phyloP scores from a whole-genome alignment of 306 rosid species.

The Vigna nakashimae region DNA sequence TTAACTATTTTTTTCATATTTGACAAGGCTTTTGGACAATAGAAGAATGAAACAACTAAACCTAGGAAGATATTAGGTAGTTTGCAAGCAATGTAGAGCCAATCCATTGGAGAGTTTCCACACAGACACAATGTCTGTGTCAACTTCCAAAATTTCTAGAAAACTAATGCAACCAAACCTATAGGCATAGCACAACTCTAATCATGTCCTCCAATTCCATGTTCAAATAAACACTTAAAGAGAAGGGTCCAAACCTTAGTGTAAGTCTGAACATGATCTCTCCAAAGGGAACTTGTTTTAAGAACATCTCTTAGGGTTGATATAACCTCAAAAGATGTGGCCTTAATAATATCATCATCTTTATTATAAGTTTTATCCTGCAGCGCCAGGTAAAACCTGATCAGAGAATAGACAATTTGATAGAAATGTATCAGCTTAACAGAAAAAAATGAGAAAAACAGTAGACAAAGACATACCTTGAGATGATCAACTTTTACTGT shows the following conservation, averaged over 20 bases:
- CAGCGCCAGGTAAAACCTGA: slow-evolving; percentile 42
- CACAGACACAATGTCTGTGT: not conserved
- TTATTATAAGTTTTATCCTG: slow-evolving; percentile 92
- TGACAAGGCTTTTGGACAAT: slow-evolving; percentile 9
- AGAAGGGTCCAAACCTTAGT: slow-evolving; percentile 72
- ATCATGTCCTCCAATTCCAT: slow-evolving; percentile 15
- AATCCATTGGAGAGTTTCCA: slow-evolving; percentile 6
- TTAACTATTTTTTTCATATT: slow-evolving; percentile 32
- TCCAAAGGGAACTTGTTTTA: slow-evolving; percentile 98
- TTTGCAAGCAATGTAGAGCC: slow-evolving; percentile 26
- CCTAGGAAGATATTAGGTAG: slow-evolving; percentile 18
- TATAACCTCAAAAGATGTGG: slow-evolving; percentile 96
- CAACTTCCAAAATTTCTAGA: slow-evolving; percentile 18
- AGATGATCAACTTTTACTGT: slow-evolving; percentile 99
- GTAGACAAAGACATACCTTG: slow-evolving; percentile 63
- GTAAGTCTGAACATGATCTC: slow-evolving; percentile 97
- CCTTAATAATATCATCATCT: slow-evolving; percentile 94
- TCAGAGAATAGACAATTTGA: slow-evolving; percentile 12
- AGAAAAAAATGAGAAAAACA: slow-evolving; percentile 33
- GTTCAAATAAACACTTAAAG: slow-evolving; percentile 11
- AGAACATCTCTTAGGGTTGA: slow-evolving; percentile 95
- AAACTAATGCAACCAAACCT: slow-evolving; percentile 29
- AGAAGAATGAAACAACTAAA: slow-evolving; percentile 23
- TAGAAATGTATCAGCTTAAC: slow-evolving; percentile 26
- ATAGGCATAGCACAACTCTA: slow-evolving; percentile 33